phyloP scores from a whole-genome alignment of 75 land plant genomes.

The Sequoiadendron giganteum region DNA sequence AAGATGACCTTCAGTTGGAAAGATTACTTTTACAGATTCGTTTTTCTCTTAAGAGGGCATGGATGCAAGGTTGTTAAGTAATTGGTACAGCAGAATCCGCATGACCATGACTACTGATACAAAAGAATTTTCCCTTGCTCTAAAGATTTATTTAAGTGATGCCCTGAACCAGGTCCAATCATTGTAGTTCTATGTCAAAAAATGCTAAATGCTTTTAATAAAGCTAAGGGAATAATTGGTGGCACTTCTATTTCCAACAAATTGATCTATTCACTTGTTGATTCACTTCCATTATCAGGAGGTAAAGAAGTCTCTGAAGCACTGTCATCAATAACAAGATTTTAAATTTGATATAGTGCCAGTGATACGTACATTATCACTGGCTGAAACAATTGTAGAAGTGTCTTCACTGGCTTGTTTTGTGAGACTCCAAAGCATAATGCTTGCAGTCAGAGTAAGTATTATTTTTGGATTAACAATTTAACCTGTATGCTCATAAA shows the following conservation, averaged over 20 bases:
- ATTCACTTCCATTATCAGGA: conserved; percentile 28
- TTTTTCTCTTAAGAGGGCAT: neutral
- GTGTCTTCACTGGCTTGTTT: conserved; percentile 54
- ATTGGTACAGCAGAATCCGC: neutral
- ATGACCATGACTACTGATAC: neutral
- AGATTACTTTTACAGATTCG: neutral
- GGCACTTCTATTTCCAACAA: neutral
- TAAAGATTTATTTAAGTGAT: neutral
- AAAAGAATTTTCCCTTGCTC: neutral
- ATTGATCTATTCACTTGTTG: conserved; percentile 6
- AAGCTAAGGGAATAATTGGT: neutral
- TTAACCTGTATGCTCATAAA: conserved; percentile 57
- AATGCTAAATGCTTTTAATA: neutral
- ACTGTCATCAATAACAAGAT: conserved; percentile 43
- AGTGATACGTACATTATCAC: conserved; percentile 38
- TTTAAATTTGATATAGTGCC: conserved; percentile 38
- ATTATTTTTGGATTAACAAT: conserved; percentile 72
- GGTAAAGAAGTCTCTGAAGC: conserved; percentile 61
- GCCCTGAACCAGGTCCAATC: neutral
- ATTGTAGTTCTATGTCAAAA: neutral
- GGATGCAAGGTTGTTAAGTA: neutral
- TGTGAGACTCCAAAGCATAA: conserved; percentile 87
- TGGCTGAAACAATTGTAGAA: no score
- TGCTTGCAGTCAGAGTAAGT: conserved; percentile 84
- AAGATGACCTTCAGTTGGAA: neutral